phyloP scores from a whole-genome alignment of 225 moss, liverwort and hornwort species.

The Polytrichum formosum region DNA sequence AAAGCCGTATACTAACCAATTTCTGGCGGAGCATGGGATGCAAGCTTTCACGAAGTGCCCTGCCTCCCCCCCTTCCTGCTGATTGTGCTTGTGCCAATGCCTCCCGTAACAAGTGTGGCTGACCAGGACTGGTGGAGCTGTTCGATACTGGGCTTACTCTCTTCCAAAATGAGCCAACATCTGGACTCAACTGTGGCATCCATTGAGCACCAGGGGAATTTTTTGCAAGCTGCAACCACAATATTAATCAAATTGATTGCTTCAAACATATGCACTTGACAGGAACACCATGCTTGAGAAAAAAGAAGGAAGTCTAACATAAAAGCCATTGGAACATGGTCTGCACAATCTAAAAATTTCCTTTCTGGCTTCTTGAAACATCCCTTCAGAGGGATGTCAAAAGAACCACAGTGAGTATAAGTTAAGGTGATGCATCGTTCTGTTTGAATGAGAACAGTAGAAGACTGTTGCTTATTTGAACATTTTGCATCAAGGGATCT shows the following conservation, averaged over 20 bases:
- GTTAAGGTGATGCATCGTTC: too few relatives aligned
- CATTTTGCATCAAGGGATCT: too few relatives aligned
- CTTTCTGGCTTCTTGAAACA: too few relatives aligned
- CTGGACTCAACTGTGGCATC: slow-evolving; percentile 89
- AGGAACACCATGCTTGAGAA: too few relatives aligned
- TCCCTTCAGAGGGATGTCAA: too few relatives aligned
- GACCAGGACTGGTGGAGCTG: slow-evolving; percentile 83
- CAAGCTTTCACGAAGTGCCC: slow-evolving; percentile 85
- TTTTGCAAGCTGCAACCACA: slow-evolving; percentile 41
- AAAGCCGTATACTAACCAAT: slow-evolving; percentile 47
- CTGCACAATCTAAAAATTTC: too few relatives aligned
- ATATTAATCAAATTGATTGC: neutral
- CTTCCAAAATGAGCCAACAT: slow-evolving; percentile 82
- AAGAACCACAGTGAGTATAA: too few relatives aligned
- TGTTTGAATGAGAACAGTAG: too few relatives aligned
- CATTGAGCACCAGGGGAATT: slow-evolving; percentile 60
- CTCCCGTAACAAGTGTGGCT: slow-evolving; percentile 87
- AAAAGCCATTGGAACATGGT: too few relatives aligned
- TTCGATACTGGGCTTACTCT: slow-evolving; percentile 84
- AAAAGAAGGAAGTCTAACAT: too few relatives aligned
- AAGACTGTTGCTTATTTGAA: too few relatives aligned
- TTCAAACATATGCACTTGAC: neutral
- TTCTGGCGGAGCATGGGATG: slow-evolving; percentile 94
- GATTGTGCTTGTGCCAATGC: slow-evolving; percentile 89
- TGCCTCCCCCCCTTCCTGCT: slow-evolving; percentile 72